These are phyloP conservation scores for Raphanus hybrid DNA, from an alignment of 441 rosid species.

Conservation along the genomic window DNA sequence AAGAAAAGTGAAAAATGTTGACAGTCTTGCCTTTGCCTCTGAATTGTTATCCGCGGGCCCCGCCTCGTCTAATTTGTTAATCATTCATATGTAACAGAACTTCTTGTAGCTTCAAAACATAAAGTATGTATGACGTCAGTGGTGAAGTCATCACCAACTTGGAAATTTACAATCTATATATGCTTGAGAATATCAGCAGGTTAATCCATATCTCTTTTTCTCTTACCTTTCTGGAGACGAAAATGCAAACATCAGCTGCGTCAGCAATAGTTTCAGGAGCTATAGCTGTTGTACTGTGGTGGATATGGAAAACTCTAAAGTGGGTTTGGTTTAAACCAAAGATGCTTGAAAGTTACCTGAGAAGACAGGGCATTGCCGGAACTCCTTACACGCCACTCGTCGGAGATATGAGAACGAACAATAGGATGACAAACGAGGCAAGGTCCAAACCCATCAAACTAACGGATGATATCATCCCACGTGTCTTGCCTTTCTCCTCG, in stretches of 20 bases:
- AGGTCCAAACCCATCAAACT: constrained; percentile 10
- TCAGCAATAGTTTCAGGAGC: background rate
- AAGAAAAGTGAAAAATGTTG: too few species aligned
- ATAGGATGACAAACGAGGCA: constrained; percentile 1
- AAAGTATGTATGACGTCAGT: background rate
- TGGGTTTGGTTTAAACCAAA: constrained; percentile 8
- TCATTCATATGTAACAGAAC: too few species aligned
- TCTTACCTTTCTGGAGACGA: background rate
- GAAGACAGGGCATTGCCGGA: constrained; percentile 1
- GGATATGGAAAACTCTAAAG: constrained; percentile 8
- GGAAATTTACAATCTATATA: background rate
- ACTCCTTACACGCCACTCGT: constrained; percentile 1
- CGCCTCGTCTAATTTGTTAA: too few species aligned
- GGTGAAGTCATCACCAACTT: background rate
- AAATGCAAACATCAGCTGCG: constrained; percentile 1
- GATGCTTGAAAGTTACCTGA: constrained; percentile 1
- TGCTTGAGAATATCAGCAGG: background rate
- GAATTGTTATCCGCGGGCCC: too few species aligned
- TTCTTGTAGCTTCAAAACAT: too few species aligned
- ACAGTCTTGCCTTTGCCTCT: too few species aligned
- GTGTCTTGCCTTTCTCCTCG: constrained; percentile 1
- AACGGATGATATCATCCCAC: background rate
- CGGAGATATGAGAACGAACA: constrained; percentile 1
- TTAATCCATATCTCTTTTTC: background rate
- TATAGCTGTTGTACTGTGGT: background rate